Evolutionary conservation across 23 red algal species (phyloP), one percentile per base, ranked within the genome.

Genomic region (Agarophyton chilense): DNA sequence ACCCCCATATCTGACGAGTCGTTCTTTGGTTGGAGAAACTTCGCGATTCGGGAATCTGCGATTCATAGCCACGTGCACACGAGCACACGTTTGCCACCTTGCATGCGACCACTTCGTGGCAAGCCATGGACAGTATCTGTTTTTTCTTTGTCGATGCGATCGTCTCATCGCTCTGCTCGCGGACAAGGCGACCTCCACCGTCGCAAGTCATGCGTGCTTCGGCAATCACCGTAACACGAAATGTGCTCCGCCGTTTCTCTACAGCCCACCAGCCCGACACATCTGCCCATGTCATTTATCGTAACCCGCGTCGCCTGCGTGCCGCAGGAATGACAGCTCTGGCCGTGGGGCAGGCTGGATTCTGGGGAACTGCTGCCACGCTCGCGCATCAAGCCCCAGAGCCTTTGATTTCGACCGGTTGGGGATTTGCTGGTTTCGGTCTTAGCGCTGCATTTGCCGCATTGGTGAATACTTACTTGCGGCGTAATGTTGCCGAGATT

Each of bases 401-500:
- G 85, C 85, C 85, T 42, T 24, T 89, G 22, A 60, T 89, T 32
- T 44, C 36, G 2, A 39, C 53, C 2, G 72, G 43, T 10, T 89
- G 85, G 85, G 56, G 66, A 3, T 19, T 66, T 34, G 85, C 52
- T 8, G 85, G 85, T 53, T 64, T 89, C 53, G 85, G 85, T 7
- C 71, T 89, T 11, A 73, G 61, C 16, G 85, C 85, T 21, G 70
- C 73, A 1, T 89, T 89, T 78, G 85, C 85, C 19, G 85, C 53
- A 56, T 25, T 89, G 70, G 71, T 89, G 31, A 52, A 49, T 26
- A 41, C 85, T 10, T 89, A 89, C 40, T 60, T 89, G 45, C 70
- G 73, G 5, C 85, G 85, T 2, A 62, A 62, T 47, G 85, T 89
- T 13, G 71, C 85, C 31, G 35, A 89, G 46, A 35, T 89, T 25